Percentiles rank a stretch among this genome's conserved stretches.
Evolutionary conservation across 1,284 basidiomycete genomes (phyloP).

Genomic region (Anthracocystis setariae): DNA sequence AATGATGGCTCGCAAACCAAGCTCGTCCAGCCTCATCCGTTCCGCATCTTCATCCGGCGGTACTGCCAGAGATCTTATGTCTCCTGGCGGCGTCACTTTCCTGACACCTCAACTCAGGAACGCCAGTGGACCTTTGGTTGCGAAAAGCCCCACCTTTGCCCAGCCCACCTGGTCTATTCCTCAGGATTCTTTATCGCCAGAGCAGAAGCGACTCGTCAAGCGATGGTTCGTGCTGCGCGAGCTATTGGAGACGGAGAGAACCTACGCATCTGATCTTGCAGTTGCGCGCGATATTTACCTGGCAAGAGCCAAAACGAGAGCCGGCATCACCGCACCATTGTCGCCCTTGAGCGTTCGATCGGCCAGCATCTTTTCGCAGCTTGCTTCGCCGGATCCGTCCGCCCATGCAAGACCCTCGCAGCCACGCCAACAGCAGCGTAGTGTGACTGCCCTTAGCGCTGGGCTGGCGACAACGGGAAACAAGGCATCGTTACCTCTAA

Average conservation of each 20-base stretch:
- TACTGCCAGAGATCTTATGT: conserved; percentile 25
- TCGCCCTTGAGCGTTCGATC: conserved; percentile 35
- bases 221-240: conserved; percentile 85
- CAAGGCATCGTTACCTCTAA: conserved; percentile 12
- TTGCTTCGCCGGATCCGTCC: conserved; percentile 31
- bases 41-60: conserved; percentile 30
- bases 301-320: conserved; percentile 63
- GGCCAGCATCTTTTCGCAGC: conserved; percentile 38
- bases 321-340: conserved; percentile 51
- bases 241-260: conserved; percentile 75
- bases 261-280: conserved; percentile 86
- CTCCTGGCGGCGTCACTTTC: conserved; percentile 13
- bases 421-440: conserved; percentile 30
- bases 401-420: conserved; percentile 21
- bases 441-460: conserved; percentile 7
- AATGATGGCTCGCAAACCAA: conserved; percentile 4
- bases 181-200: conserved; percentile 33
- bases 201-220: conserved; percentile 72
- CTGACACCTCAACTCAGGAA: conserved; percentile 20
- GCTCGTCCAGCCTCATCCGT: conserved; percentile 16
- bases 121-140: conserved; percentile 10
- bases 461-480: neutral
- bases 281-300: conserved; percentile 83
- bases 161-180: conserved; percentile 31
- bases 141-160: conserved; percentile 25